A percentile compares a stretch with the other conserved stretches of the same genome.
Evolutionary conservation across 78 protist species (phyloP).

Genomic region (Dictyostelium firmibasis): DNA sequence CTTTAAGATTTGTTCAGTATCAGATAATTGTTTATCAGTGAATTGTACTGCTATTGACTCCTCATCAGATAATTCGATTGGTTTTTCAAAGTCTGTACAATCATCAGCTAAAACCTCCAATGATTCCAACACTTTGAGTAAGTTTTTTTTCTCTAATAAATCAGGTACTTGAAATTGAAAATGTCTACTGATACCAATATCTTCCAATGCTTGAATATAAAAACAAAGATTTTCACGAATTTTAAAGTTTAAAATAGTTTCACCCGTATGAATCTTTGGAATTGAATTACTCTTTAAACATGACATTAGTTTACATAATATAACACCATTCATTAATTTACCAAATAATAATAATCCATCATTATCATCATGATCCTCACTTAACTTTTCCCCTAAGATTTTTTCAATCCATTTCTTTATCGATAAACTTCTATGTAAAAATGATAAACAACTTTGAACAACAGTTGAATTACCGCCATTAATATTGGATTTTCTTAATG

Average conservation of each 20-base stretch:
- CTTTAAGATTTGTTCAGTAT: slow-evolving; percentile 20
- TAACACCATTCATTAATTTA: slow-evolving; percentile 18
- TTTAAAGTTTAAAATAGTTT: slow-evolving; percentile 26
- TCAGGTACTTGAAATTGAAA: slow-evolving; percentile 34
- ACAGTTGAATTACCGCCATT: background rate
- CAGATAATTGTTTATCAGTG: slow-evolving; percentile 29
- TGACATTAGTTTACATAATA: slow-evolving; percentile 58
- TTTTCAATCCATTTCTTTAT: slow-evolving; percentile 49
- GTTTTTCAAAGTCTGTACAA: slow-evolving; percentile 45
- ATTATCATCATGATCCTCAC: background rate
- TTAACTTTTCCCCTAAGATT: background rate
- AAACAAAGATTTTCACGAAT: slow-evolving; percentile 56
- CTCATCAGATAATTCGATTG: slow-evolving; percentile 34
- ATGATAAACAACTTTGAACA: slow-evolving; percentile 43
- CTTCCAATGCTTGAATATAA: slow-evolving; percentile 44
- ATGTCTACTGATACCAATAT: slow-evolving; percentile 40
- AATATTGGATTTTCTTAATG: slow-evolving; percentile 20
- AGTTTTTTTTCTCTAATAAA: slow-evolving; percentile 34
- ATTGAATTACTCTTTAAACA: slow-evolving; percentile 25
- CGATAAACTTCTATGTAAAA: slow-evolving; percentile 23
- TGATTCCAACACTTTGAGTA: slow-evolving; percentile 55
- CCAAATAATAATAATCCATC: background rate
- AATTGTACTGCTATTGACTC: slow-evolving; percentile 5
- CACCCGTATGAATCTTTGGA: slow-evolving; percentile 57
- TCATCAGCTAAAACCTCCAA: slow-evolving; percentile 58